These are phyloP conservation scores for Sporothrix globosa DNA, from an alignment of 2,329 filamentous ascomycete genomes.

Conservation along the genomic window DNA sequence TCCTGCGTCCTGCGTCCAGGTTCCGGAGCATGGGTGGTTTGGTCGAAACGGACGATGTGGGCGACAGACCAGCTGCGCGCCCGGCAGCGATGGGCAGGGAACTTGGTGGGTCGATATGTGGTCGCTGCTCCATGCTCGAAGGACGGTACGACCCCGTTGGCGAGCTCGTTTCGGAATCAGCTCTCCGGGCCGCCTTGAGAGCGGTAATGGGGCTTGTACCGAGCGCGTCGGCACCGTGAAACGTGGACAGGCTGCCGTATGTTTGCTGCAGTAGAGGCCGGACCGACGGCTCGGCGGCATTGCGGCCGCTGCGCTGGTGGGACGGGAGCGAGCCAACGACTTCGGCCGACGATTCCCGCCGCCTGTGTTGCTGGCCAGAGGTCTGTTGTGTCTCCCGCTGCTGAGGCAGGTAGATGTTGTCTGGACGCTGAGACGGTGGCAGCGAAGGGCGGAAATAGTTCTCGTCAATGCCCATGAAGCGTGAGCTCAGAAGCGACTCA, in stretches of 20 bases:
- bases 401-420: conserved; percentile 33
- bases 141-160: conserved; percentile 56
- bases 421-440: conserved; percentile 52
- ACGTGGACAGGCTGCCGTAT: conserved; percentile 88
- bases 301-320: conserved; percentile 55
- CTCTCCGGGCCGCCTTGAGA: conserved; percentile 67
- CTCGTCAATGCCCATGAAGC: conserved; percentile 90
- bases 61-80: conserved; percentile 11
- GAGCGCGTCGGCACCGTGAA: conserved; percentile 75
- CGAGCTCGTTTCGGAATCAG: conserved; percentile 65
- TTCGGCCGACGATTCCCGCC: conserved; percentile 51
- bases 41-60: conserved; percentile 38
- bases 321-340: conserved; percentile 73
- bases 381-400: conserved; percentile 22
- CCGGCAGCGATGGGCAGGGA: conserved; percentile 57
- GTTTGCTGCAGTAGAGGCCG: conserved; percentile 59
- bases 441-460: conserved; percentile 82
- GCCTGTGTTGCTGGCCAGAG: conserved; percentile 36
- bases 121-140: conserved; percentile 47
- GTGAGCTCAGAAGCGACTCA: conserved; percentile 85
- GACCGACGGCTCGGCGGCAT: conserved; percentile 55
- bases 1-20: conserved; percentile 66
- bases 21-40: conserved; percentile 47
- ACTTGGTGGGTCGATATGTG: conserved; percentile 48
- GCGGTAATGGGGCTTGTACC: conserved; percentile 86